A percentile compares a stretch with the other conserved stretches of the same genome.
phyloP scores from a whole-genome alignment of 805 yeast genomes.

The Ogataea pilisensis region DNA sequence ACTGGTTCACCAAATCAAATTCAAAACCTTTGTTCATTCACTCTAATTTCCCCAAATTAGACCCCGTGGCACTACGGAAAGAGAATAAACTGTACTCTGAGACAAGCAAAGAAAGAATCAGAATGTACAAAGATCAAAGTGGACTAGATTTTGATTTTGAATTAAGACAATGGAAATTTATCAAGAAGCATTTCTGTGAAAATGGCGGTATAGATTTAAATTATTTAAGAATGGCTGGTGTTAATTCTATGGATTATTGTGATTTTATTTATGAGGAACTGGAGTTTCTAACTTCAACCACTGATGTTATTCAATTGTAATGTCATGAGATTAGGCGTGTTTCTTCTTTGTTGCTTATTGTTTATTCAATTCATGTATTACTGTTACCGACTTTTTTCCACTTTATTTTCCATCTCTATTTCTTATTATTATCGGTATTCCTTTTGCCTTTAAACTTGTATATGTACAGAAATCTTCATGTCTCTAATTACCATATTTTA shows the following conservation, averaged over 20 bases:
- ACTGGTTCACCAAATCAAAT: conserved; percentile 23
- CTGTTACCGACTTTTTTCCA: no score
- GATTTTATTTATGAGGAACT: conserved; percentile 45
- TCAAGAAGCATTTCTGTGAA: conserved; percentile 37
- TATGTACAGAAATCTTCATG: no score
- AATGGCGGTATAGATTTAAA: conserved; percentile 19
- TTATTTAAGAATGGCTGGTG: conserved; percentile 22
- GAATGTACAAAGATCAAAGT: conserved; percentile 29
- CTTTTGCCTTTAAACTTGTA: no score
- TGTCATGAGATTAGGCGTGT: background rate
- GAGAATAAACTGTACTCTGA: conserved; percentile 32
- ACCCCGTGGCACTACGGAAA: conserved; percentile 37
- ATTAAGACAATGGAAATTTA: conserved; percentile 51
- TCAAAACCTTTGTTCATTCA: conserved; percentile 42
- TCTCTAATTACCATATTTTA: no score
- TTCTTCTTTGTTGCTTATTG: background rate
- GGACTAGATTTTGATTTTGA: conserved; percentile 50
- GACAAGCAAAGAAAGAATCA: conserved; percentile 15
- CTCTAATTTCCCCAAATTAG: conserved; percentile 51
- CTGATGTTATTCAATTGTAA: conserved; percentile 7
- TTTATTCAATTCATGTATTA: no score
- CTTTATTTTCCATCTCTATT: no score
- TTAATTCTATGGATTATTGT: conserved; percentile 42
- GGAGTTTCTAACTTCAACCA: conserved; percentile 34
- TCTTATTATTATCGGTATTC: no score